Evolutionary conservation across 495 filamentous ascomycete genomes (phyloP).

Genomic region (Sphaerosporella brunnea): DNA sequence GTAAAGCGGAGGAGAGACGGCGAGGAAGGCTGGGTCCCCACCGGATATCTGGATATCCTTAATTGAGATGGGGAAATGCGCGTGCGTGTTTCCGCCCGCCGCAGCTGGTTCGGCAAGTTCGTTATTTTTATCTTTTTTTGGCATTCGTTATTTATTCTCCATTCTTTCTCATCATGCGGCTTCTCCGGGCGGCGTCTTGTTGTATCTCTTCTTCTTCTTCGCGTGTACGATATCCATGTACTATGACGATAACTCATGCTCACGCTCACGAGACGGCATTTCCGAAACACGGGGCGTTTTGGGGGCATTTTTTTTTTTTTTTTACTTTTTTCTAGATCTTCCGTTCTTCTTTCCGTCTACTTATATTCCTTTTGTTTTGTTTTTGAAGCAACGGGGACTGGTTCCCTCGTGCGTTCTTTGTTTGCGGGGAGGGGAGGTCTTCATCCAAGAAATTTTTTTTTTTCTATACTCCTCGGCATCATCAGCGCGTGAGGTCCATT

Average conservation of each 20-base stretch:
- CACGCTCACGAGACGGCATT: too few relatives aligned
- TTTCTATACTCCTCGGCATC: too few relatives aligned
- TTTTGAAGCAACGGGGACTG: too few relatives aligned
- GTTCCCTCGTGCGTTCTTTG: too few relatives aligned
- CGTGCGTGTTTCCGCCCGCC: not conserved
- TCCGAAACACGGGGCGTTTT: not conserved
- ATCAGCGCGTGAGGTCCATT: too few relatives aligned
- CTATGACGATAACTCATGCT: not conserved
- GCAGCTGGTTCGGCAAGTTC: not conserved
- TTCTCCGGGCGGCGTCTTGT: not conserved
- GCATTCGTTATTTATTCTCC: not conserved
- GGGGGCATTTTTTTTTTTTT: not conserved
- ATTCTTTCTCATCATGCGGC: not conserved
- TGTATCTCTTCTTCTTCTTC: not conserved
- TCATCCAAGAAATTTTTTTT: too few relatives aligned
- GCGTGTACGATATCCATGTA: not conserved
- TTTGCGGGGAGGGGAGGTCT: too few relatives aligned
- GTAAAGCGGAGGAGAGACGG: conserved; percentile 1
- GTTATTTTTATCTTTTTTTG: not conserved
- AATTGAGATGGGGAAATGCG: not conserved
- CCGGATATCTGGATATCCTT: not conserved
- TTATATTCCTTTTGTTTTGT: too few relatives aligned
- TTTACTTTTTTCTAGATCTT: not conserved
- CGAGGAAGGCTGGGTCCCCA: conserved; percentile 2
- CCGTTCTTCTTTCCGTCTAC: not conserved